Base-by-base conservation (phyloP, 164 flowering plant species). In the Vitis riparia region DNA sequence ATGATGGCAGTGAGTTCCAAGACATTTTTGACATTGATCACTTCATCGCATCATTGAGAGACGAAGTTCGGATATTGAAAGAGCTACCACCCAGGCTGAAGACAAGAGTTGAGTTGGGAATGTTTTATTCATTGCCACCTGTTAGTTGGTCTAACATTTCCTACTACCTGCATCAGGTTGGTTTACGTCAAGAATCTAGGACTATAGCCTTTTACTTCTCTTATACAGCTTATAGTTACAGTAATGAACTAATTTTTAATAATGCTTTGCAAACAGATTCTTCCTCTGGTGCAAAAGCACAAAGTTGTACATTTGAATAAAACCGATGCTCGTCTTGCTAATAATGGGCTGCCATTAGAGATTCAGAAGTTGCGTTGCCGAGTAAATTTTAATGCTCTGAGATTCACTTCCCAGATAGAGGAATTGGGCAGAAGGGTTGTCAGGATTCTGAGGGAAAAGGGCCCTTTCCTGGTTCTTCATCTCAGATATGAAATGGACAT, bases 401-500 rank as follows among this genome's bases (percentile, higher is more conserved):
- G 73, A 49, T 87, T 85, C 71, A 87, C 91, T 51, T 62, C 85
- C 5, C 79, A 76, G 73, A 87, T 87, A 13, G 86, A 85, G 68
- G 87, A 85, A 65, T 62, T 87, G 73, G 91, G 91, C 47, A 78
- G 81, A 66, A 82, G 71, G 69, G 79, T 85, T 9, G 82, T 83
- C 16, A 67, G 55, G 5, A 72, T 87, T 60, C 64, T 85, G 56
- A 79, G 84, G 80, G 79, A 76, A 50, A 85, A 79, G 59, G 89
- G 89, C 12, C 86, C 87, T 14, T 87, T 83, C 68, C 59, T 85
- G 55, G 91, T 82, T 17, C 89, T 87, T 59, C 91, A 87, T 79
- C 85, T 87, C 15, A 80, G 91, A 72, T 87, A 87, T 67, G 91
- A 87, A 70, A 87, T 87, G 91, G 91, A 87, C 71, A 87, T 87